Percentiles rank a stretch among this genome's conserved stretches.
Evolutionary conservation across 208 protist species (phyloP).

Genomic region (Wallacemonas collosoma): DNA sequence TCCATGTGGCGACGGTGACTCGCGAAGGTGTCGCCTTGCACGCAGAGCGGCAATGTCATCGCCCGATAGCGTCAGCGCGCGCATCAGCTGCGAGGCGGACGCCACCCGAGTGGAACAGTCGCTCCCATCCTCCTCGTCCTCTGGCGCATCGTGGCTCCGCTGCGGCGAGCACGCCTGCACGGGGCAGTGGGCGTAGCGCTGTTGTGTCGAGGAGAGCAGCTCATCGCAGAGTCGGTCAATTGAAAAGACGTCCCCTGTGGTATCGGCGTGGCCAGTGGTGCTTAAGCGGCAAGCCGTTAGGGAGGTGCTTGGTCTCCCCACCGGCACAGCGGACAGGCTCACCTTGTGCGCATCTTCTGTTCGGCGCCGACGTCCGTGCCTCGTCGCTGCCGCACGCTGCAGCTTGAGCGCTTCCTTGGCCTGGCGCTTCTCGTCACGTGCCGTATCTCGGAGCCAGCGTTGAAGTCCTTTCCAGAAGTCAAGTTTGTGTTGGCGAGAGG

Average conservation of each 20-base stretch:
- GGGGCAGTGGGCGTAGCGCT: background rate
- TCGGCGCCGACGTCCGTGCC: background rate
- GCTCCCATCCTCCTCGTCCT: background rate
- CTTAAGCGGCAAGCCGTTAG: too few species aligned
- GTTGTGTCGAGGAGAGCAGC: background rate
- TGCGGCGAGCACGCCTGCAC: background rate
- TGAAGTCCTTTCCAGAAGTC: constrained; percentile 67
- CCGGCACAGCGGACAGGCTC: too few species aligned
- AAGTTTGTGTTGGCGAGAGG: constrained; percentile 61
- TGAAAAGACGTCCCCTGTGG: background rate
- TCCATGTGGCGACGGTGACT: background rate
- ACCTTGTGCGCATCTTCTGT: too few species aligned
- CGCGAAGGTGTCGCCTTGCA: constrained; percentile 3
- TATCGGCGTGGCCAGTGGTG: background rate
- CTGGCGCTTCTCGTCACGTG: constrained; percentile 14
- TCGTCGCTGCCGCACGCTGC: background rate
- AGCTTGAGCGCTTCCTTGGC: background rate
- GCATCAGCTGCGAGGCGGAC: constrained; percentile 14
- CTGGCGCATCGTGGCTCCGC: background rate
- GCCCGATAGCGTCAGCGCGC: constrained; percentile 7
- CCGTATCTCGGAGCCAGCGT: constrained; percentile 31
- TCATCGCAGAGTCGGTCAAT: constrained; percentile 15
- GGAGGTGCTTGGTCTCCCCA: too few species aligned
- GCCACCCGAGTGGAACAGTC: background rate
- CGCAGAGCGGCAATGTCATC: constrained; percentile 13